Evolutionary conservation across 1,284 basidiomycete species (phyloP).

Genomic region (Irpex sp.): DNA sequence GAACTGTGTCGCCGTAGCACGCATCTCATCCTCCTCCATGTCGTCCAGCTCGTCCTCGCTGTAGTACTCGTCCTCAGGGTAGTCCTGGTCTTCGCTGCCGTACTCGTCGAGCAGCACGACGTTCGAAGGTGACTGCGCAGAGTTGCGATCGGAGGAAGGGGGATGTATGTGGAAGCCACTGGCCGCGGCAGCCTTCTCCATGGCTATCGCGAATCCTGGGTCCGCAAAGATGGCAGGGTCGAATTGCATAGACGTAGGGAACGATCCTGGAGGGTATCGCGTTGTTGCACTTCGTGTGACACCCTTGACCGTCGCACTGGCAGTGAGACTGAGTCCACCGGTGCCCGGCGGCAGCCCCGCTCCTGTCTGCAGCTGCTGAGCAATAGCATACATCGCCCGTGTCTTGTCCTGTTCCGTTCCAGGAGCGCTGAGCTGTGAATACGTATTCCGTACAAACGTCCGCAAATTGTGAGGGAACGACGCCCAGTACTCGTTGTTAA

Average conservation of each 20-base stretch:
- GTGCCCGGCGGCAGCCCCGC: slow-evolving; percentile 25
- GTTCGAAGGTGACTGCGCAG: slow-evolving; percentile 28
- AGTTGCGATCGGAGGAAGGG: slow-evolving; percentile 4
- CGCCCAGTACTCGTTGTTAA: slow-evolving; percentile 50
- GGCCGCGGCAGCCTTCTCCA: slow-evolving; percentile 49
- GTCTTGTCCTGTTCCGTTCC: slow-evolving; percentile 37
- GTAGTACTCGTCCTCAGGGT: slow-evolving; percentile 41
- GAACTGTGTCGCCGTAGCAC: slow-evolving; percentile 31
- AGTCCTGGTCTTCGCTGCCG: slow-evolving; percentile 43
- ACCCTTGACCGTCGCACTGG: slow-evolving; percentile 17
- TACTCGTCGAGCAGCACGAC: slow-evolving; percentile 43
- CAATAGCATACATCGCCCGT: slow-evolving; percentile 63
- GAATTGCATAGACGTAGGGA: slow-evolving; percentile 35
- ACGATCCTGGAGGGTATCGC: slow-evolving; percentile 30
- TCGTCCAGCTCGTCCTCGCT: slow-evolving; percentile 45
- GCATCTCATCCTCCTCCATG: slow-evolving; percentile 37
- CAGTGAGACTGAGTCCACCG: slow-evolving; percentile 14
- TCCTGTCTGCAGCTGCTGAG: slow-evolving; percentile 62
- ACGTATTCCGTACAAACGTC: slow-evolving; percentile 44
- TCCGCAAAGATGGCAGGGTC: slow-evolving; percentile 56
- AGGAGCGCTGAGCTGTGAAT: slow-evolving; percentile 29
- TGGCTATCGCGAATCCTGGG: slow-evolving; percentile 47
- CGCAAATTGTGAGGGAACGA: slow-evolving; percentile 49
- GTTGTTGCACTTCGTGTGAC: slow-evolving; percentile 26
- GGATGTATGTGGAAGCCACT: slow-evolving; percentile 29